Percentiles rank a stretch among this genome's conserved stretches.
phyloP scores from a whole-genome alignment of 2,329 filamentous ascomycete genomes.

The Aspergillus bombycis region DNA sequence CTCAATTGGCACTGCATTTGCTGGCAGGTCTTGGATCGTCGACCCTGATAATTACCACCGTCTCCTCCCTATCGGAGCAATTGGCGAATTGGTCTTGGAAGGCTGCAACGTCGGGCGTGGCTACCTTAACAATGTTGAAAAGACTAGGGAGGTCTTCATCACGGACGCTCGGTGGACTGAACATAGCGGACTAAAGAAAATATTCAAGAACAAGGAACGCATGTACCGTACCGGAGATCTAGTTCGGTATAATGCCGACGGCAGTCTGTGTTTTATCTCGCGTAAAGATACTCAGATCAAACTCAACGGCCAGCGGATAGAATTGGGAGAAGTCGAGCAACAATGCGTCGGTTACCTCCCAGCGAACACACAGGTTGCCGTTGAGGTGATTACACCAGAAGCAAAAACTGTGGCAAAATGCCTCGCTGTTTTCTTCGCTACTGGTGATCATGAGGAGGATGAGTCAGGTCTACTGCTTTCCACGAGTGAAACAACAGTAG shows the following conservation, averaged over 20 bases:
- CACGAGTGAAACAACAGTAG: constrained; percentile 28
- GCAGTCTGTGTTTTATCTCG: constrained; percentile 37
- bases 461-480: constrained; percentile 25
- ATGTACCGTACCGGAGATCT: constrained; percentile 45
- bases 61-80: constrained; percentile 47
- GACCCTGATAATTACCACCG: constrained; percentile 41
- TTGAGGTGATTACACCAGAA: constrained; percentile 45
- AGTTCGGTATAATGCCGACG: constrained; percentile 40
- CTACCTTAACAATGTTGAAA: constrained; percentile 44
- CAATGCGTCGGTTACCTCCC: constrained; percentile 43
- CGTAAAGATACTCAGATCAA: constrained; percentile 42
- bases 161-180: constrained; percentile 36
- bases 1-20: constrained; percentile 39
- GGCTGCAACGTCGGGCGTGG: constrained; percentile 50
- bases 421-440: constrained; percentile 40
- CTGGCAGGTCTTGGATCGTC: constrained; percentile 43
- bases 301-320: constrained; percentile 50
- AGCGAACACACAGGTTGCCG: constrained; percentile 43
- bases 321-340: constrained; percentile 51
- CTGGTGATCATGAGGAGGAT: constrained; percentile 14
- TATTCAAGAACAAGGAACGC: constrained; percentile 31
- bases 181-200: constrained; percentile 19
- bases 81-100: constrained; percentile 53
- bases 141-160: constrained; percentile 40
- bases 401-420: constrained; percentile 34